Evolutionary conservation across 2,329 filamentous ascomycete genomes (phyloP).

Genomic region (Lomentospora prolificans): DNA sequence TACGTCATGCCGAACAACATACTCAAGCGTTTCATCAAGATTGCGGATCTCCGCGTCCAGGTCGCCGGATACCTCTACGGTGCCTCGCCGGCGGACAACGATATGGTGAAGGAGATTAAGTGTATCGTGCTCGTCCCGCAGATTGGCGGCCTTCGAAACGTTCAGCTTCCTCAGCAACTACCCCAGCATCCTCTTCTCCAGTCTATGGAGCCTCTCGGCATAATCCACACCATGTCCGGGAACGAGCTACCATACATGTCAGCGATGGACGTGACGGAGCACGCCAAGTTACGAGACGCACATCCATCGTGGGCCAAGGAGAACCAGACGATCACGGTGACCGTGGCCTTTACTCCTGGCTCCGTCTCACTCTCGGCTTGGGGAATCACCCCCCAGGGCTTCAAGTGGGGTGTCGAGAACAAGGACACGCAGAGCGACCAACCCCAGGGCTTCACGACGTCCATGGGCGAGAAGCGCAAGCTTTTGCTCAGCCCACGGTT

Average conservation of each 20-base stretch:
- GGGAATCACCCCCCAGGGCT: conserved; percentile 83
- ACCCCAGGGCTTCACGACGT: conserved; percentile 84
- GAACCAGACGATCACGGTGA: conserved; percentile 87
- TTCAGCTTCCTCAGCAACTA: conserved; percentile 80
- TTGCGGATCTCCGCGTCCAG: conserved; percentile 91
- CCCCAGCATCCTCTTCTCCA: conserved; percentile 88
- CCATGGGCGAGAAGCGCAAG: conserved; percentile 93
- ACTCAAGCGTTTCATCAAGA: conserved; percentile 94
- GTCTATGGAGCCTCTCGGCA: conserved; percentile 77
- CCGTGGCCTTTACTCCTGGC: conserved; percentile 91
- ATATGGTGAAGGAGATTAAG: conserved; percentile 92
- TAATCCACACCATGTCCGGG: conserved; percentile 92
- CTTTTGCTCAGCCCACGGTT: conserved; percentile 87
- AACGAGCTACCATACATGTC: conserved; percentile 97
- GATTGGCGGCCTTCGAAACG: conserved; percentile 83
- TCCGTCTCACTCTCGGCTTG: conserved; percentile 92
- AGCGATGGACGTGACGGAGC: conserved; percentile 85
- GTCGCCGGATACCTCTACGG: conserved; percentile 95
- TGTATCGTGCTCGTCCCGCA: conserved; percentile 98
- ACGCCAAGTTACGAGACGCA: conserved; percentile 77
- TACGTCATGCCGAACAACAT: conserved; percentile 99
- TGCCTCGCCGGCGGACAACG: conserved; percentile 83
- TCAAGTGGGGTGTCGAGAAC: conserved; percentile 96
- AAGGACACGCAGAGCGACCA: conserved; percentile 87
- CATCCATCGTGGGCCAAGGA: conserved; percentile 64